A percentile compares a stretch with the other conserved stretches of the same genome.
Evolutionary conservation across 2,329 filamentous ascomycete genomes (phyloP).

Genomic region (Hypoxylon sp.): DNA sequence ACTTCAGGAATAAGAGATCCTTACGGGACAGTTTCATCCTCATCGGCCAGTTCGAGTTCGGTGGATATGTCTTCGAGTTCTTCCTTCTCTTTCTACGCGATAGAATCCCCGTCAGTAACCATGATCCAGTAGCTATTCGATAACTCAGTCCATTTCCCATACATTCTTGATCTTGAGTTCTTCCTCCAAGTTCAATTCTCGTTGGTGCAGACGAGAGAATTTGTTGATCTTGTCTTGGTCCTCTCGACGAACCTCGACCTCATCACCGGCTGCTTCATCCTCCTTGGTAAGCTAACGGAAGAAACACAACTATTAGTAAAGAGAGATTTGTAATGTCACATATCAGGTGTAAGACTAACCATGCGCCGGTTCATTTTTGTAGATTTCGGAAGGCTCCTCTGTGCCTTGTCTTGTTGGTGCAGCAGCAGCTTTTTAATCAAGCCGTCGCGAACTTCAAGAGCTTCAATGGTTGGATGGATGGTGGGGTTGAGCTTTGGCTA

Average conservation of each 20-base stretch:
- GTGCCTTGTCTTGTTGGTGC: constrained; percentile 1
- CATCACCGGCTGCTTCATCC: constrained; percentile 86
- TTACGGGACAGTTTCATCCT: constrained; percentile 93
- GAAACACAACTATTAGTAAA: constrained; percentile 29
- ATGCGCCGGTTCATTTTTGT: constrained; percentile 56
- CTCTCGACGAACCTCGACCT: constrained; percentile 93
- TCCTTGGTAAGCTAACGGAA: constrained; percentile 85
- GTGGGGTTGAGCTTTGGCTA: constrained; percentile 23
- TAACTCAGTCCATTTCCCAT: constrained; percentile 34
- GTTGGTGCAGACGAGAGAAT: constrained; percentile 94
- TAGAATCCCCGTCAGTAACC: constrained; percentile 45
- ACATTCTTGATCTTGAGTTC: constrained; percentile 85
- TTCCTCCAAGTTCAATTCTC: constrained; percentile 83
- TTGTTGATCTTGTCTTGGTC: constrained; percentile 99
- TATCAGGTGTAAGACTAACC: constrained; percentile 46
- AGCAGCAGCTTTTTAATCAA: constrained; percentile 11
- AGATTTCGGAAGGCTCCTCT: background rate
- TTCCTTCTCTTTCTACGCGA: constrained; percentile 92
- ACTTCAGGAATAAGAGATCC: constrained; percentile 51
- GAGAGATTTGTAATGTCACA: background rate
- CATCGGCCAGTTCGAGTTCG: constrained; percentile 94
- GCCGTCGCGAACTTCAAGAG: constrained; percentile 23
- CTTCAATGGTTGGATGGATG: constrained; percentile 16
- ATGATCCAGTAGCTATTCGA: constrained; percentile 9
- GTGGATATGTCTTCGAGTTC: constrained; percentile 93